Percentiles rank a stretch among this genome's conserved stretches.
Conservation (phyloP, 192 early-diverging fungal genomes). For the Coemansia sp. region DNA sequence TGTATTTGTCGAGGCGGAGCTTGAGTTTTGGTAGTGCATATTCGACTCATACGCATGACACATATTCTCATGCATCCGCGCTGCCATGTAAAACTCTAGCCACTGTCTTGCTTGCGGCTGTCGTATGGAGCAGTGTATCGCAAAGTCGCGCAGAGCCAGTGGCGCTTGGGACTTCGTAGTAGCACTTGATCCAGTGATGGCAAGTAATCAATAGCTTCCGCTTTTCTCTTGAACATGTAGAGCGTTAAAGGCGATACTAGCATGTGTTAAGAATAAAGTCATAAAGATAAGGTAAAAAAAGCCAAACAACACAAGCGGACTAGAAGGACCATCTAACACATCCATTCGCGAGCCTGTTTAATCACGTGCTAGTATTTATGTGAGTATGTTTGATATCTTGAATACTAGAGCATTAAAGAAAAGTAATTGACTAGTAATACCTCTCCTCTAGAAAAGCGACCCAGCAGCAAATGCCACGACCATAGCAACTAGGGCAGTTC, state of each 20-base stretch:
- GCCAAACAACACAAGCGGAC: neutral
- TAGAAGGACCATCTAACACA: neutral
- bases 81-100: conserved; percentile 59
- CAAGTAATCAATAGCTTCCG: conserved; percentile 43
- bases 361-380: neutral
- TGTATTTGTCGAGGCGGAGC: conserved; percentile 27
- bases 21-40: conserved; percentile 40
- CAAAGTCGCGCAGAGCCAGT: conserved; percentile 53
- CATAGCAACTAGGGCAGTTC: neutral
- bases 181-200: conserved; percentile 56
- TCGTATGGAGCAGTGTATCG: conserved; percentile 50
- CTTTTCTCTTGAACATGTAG: neutral
- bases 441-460: conserved; percentile 15
- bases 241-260: neutral
- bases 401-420: neutral
- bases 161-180: conserved; percentile 45
- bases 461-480: conserved; percentile 15
- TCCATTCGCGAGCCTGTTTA: neutral
- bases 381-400: neutral
- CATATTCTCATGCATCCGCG: conserved; percentile 54
- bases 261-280: neutral
- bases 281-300: neutral
- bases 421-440: neutral
- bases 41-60: conserved; percentile 53
- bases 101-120: conserved; percentile 57